Conservation (phyloP, 306 rosid species). For the Quercus cerris region DNA sequence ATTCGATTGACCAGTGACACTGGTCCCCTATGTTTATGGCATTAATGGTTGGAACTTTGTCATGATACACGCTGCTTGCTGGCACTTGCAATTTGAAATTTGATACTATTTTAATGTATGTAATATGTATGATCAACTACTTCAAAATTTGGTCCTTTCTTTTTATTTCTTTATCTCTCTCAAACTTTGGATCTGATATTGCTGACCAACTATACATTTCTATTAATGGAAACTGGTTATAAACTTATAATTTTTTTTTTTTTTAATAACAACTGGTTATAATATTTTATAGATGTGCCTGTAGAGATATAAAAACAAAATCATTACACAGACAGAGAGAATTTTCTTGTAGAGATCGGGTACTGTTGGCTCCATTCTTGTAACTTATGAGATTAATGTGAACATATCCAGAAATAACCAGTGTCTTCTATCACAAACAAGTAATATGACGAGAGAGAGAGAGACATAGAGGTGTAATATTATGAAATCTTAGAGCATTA, state of each 20-base stretch:
- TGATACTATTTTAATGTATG: background rate
- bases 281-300: too few relatives aligned
- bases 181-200: slow-evolving; percentile 14
- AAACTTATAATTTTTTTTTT: too few relatives aligned
- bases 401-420: background rate
- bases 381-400: background rate
- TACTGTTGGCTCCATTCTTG: background rate
- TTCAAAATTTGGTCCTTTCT: background rate
- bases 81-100: background rate
- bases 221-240: background rate
- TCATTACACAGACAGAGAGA: background rate
- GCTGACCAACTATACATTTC: background rate
- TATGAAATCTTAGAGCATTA: background rate
- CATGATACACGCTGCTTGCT: slow-evolving; percentile 5
- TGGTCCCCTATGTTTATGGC: slow-evolving; percentile 13
- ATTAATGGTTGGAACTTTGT: slow-evolving; percentile 13
- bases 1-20: background rate
- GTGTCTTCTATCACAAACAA: background rate
- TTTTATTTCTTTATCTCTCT: background rate
- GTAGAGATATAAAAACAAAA: background rate
- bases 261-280: too few relatives aligned
- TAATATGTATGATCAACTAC: background rate
- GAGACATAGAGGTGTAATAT: background rate
- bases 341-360: slow-evolving; percentile 1
- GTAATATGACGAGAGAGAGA: background rate